Base-by-base conservation (phyloP, 2,329 filamentous ascomycete genomes). In the Penicillium psychrosexuale region DNA sequence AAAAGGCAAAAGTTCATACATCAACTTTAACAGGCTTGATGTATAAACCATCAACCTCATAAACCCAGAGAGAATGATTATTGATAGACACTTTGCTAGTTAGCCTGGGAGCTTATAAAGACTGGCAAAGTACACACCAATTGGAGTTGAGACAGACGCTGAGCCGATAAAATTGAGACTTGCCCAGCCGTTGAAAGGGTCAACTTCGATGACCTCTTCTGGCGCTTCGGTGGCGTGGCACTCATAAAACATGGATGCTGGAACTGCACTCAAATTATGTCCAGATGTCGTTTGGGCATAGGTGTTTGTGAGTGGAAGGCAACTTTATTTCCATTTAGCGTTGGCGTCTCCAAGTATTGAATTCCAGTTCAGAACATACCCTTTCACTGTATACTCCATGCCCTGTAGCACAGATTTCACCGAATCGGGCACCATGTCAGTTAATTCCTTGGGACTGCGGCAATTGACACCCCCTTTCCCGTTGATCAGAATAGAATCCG, bases 401-500 rank as follows among this genome's bases (percentile, higher is more conserved):
- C 34, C 47, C 12, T 53, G 51, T 3, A 55, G 39, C 19, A 52
- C 9, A 19, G n/a, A 11, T 8, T 9, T 7, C 8, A 44, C 2
- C 8, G 27, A 15, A 19, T 24, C 13, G 11, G 51, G 37, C 11
- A 34, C 4, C n/a, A 44, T 30, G 19, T 17, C 31, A 7, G 33
- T 53, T 22, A 45, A 30, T 28, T 51, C 47, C 7, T 3, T 34
- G 31, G 47, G 42, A 19, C 39, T 28, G 33, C 36, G 15, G n/a
- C 53, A 55, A 22, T 24, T 36, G n/a, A 55, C 53, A 15, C 47
- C 36, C 3, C 61, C 61, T 48, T 82, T 81, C 33, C 84, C 84
- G 53, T 86, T 85, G 53, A 86, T 72, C 5, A 86, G 68, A n/a
- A 86, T 71, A 0, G 82, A 78, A 58, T 86, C 83, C 59, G 81